These are phyloP conservation scores for Rhizoctonia solani DNA, from an alignment of 1,284 basidiomycete genomes.

Conservation along the genomic window DNA sequence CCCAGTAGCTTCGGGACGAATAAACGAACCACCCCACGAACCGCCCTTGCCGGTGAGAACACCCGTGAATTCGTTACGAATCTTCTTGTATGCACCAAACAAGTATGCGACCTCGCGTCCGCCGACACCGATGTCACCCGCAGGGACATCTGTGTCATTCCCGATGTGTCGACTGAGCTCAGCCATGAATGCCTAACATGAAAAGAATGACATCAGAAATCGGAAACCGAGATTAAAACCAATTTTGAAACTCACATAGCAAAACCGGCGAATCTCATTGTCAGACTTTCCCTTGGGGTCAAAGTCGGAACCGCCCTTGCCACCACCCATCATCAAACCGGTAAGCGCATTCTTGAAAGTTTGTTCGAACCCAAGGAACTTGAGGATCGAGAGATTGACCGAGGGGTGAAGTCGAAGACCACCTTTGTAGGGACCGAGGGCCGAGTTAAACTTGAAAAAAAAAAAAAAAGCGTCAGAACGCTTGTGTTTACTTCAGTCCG, in stretches of 20 bases:
- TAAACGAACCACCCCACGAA: constrained; percentile 73
- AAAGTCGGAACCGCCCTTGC: constrained; percentile 74
- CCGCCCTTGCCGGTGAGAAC: constrained; percentile 79
- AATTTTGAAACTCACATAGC: constrained; percentile 47
- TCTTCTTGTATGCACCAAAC: constrained; percentile 76
- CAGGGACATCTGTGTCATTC: constrained; percentile 77
- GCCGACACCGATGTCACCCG: constrained; percentile 75
- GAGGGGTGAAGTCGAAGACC: constrained; percentile 80
- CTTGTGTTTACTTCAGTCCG: neutral
- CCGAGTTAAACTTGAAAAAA: constrained; percentile 87
- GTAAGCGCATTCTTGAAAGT: constrained; percentile 86
- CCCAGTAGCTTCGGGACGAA: constrained; percentile 73
- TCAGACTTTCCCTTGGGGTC: constrained; percentile 84
- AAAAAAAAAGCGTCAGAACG: too few relatives aligned
- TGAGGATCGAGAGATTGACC: constrained; percentile 83
- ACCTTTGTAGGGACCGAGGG: constrained; percentile 83
- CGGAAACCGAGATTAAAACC: neutral
- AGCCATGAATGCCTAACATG: constrained; percentile 65
- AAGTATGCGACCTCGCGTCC: constrained; percentile 72
- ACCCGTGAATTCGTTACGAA: constrained; percentile 75
- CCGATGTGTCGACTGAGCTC: constrained; percentile 75
- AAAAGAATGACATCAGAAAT: constrained; percentile 34
- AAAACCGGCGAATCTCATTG: constrained; percentile 75
- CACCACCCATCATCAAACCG: constrained; percentile 69
- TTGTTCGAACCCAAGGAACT: constrained; percentile 84